Base-by-base conservation (phyloP, 345 rosid genomes). In the Schrenkiella parvula region DNA sequence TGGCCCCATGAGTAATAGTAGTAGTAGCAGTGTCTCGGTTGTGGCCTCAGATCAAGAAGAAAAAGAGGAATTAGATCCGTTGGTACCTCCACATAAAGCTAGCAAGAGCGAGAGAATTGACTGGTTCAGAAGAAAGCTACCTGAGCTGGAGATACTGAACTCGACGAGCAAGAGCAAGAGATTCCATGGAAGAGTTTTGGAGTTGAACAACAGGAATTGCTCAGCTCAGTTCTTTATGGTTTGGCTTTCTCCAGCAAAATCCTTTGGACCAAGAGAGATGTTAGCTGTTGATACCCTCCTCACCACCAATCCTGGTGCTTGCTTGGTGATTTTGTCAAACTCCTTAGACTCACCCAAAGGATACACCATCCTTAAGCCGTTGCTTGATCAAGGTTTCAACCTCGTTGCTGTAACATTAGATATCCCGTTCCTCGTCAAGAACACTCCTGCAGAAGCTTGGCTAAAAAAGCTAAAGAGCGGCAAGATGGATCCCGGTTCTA, bases 371-470 rank as follows among this genome's bases (percentile, higher is more conserved):
- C 81, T 88, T 43, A 85, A 85, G 55, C 96, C 89, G 0, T 38
- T 88, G 0, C 42, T 79, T 7, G 86, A 88, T 17, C 85, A 35
- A 0, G 83, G 86, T 13, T 84, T 82, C 58, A 86, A 76, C 60
- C 86, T 89, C 19, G 42, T 76, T 7, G 88, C 91, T 2, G 70
- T 79, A 8, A 80, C 86, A 2, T 80, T 85, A 0, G 86, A 88
- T 80, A 43, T 85, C 31, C 76, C 86, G 0, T 83, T 78, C 72
- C 81, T 88, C 4, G 79, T 87, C 66, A 78, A 77, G 68, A 72
- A 74, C 69, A 87, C 98, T 9, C 91, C 91, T 6, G 86, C 84
- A 1, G 89, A 86, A 81, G 51, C 78, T 21, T 92, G 91, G 96
- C 64, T 89, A 3, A 73, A 83, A 0, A 82, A 51, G 60, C 79